These are phyloP conservation scores for Pseudocercospora fijiensis DNA, from an alignment of 2,329 filamentous ascomycete genomes.

Conservation along the genomic window DNA sequence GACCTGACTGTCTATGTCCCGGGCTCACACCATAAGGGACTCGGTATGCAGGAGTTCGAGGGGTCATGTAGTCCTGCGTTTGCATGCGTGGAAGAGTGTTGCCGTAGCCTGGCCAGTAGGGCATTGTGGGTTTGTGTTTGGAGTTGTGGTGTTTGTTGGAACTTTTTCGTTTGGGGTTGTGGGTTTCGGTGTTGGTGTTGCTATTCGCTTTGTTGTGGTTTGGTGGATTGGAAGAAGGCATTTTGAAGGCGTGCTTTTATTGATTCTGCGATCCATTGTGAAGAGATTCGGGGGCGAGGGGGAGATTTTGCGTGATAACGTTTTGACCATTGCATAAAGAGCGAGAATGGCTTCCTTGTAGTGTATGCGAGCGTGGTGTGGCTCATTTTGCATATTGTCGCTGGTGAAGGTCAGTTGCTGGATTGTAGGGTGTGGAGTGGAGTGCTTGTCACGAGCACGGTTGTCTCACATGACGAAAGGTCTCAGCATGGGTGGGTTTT, in stretches of 20 bases:
- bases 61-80: neutral
- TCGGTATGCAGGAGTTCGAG: neutral
- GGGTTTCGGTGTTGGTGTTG: neutral
- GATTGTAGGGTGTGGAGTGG: neutral
- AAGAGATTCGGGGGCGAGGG: neutral
- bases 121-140: neutral
- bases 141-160: neutral
- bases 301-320: neutral
- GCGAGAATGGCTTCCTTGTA: neutral
- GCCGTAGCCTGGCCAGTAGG: neutral
- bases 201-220: neutral
- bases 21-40: neutral
- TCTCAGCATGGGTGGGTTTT: neutral
- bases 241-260: neutral
- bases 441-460: neutral
- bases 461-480: neutral
- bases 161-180: neutral
- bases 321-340: neutral
- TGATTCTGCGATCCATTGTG: neutral
- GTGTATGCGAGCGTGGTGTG: neutral
- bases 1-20: neutral
- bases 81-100: neutral
- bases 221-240: neutral
- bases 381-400: constrained; percentile 1
- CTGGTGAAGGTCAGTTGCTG: neutral